Percentiles rank a stretch among this genome's conserved stretches.
phyloP scores from a whole-genome alignment of 768 basidiomycete species.

The Agrocybe chaxingu region DNA sequence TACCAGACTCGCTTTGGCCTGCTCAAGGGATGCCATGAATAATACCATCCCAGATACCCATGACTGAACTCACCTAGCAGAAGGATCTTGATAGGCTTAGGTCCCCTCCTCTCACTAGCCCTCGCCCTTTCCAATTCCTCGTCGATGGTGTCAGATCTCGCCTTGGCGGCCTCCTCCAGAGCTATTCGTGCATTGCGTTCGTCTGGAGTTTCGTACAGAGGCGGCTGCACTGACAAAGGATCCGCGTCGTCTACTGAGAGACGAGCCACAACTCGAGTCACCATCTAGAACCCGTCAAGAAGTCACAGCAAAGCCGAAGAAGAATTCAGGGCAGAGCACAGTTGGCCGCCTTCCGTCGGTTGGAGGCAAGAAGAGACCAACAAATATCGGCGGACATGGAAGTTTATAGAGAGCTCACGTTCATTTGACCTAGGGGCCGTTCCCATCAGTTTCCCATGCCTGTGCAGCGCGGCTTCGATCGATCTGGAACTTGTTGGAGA shows the following conservation, averaged over 20 bases:
- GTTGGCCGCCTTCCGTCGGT: neutral
- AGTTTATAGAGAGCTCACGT: constrained; percentile 10
- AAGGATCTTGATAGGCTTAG: constrained; percentile 55
- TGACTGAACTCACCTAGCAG: constrained; percentile 46
- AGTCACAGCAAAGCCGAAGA: neutral
- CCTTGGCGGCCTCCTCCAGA: constrained; percentile 49
- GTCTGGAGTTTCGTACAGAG: constrained; percentile 44
- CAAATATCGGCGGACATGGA: constrained; percentile 11
- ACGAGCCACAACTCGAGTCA: constrained; percentile 8
- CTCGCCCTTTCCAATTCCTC: constrained; percentile 53
- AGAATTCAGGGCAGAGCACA: neutral
- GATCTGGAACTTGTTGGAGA: neutral
- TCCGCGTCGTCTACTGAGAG: constrained; percentile 14
- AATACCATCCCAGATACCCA: neutral
- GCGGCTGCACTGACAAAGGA: constrained; percentile 40
- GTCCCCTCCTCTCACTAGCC: constrained; percentile 40
- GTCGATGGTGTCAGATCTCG: constrained; percentile 61
- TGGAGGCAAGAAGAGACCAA: neutral
- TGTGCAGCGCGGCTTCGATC: neutral
- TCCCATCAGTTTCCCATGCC: constrained; percentile 8
- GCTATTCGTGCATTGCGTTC: constrained; percentile 44
- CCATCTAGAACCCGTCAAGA: constrained; percentile 6
- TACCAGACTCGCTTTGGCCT: constrained; percentile 85
- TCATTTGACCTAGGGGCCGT: constrained; percentile 1
- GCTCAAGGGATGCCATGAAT: neutral